phyloP scores from a whole-genome alignment of 352 stramenopile species.

The Phytophthora ohioensis region DNA sequence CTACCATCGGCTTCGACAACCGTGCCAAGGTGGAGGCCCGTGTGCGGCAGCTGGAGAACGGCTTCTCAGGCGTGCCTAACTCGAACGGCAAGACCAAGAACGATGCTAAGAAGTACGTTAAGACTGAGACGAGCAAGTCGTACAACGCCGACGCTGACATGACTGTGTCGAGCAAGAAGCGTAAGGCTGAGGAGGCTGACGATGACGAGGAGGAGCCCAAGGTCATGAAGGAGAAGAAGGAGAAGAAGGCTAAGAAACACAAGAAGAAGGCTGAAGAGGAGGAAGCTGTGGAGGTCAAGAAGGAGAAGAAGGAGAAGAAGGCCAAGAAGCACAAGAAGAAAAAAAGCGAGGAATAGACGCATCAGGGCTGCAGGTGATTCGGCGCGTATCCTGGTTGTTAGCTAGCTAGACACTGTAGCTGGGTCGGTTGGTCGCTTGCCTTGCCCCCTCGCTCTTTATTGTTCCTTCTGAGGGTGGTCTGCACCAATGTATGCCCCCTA shows the following conservation, averaged over 20 bases:
- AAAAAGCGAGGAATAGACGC: conserved; percentile 64
- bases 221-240: conserved; percentile 74
- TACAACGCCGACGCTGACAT: conserved; percentile 98
- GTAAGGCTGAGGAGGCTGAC: conserved; percentile 71
- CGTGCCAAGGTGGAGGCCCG: conserved; percentile 98
- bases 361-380: conserved; percentile 25
- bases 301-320: conserved; percentile 50
- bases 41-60: conserved; percentile 97
- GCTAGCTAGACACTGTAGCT: conserved; percentile 36
- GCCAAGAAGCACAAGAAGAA: conserved; percentile 57
- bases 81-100: conserved; percentile 93
- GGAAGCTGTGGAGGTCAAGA: conserved; percentile 43
- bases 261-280: conserved; percentile 71
- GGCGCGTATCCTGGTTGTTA: conserved; percentile 18
- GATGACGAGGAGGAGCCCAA: conserved; percentile 70
- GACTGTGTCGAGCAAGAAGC: conserved; percentile 93
- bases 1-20: conserved; percentile 97
- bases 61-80: conserved; percentile 82
- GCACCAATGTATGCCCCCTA: conserved; percentile 12
- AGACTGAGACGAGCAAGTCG: conserved; percentile 71
- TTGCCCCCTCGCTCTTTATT: conserved; percentile 34
- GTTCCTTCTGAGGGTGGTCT: conserved; percentile 23
- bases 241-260: conserved; percentile 81
- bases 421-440: conserved; percentile 27
- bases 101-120: conserved; percentile 92